These are phyloP conservation scores for Acmispon strigosus DNA, from an alignment of 306 rosid species.

Conservation along the genomic window DNA sequence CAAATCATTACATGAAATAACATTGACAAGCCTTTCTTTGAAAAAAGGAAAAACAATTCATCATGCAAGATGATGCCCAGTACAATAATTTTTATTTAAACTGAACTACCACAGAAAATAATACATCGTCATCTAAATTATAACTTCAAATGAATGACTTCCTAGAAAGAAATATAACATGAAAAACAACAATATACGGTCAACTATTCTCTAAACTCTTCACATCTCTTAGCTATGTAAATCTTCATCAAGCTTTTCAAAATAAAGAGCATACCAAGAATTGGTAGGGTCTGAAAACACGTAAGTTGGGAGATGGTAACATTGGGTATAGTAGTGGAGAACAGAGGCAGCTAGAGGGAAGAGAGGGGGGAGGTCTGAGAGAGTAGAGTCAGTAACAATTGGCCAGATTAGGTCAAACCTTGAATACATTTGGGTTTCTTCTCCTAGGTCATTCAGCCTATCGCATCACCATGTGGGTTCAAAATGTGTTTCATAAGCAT, in stretches of 20 bases:
- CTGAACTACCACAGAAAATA: not conserved
- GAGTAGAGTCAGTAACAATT: too few relatives aligned
- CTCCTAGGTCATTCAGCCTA: too few relatives aligned
- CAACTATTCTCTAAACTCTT: not conserved
- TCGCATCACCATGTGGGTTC: too few relatives aligned
- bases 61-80: not conserved
- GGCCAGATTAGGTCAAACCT: too few relatives aligned
- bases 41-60: not conserved
- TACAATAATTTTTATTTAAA: not conserved
- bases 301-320: too few relatives aligned
- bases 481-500: not conserved
- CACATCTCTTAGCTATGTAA: too few relatives aligned
- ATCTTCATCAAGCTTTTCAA: not conserved
- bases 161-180: not conserved
- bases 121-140: not conserved
- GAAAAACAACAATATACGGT: not conserved
- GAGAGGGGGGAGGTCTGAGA: too few relatives aligned
- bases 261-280: too few relatives aligned
- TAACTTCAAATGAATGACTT: not conserved
- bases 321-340: too few relatives aligned
- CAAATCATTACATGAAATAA: constrained; percentile 15
- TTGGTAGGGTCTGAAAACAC: too few relatives aligned
- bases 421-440: too few relatives aligned
- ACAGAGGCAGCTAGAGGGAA: too few relatives aligned
- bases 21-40: not conserved